Evolutionary conservation across 2,329 filamentous ascomycete genomes (phyloP).

Genomic region (Xylariales sp.): DNA sequence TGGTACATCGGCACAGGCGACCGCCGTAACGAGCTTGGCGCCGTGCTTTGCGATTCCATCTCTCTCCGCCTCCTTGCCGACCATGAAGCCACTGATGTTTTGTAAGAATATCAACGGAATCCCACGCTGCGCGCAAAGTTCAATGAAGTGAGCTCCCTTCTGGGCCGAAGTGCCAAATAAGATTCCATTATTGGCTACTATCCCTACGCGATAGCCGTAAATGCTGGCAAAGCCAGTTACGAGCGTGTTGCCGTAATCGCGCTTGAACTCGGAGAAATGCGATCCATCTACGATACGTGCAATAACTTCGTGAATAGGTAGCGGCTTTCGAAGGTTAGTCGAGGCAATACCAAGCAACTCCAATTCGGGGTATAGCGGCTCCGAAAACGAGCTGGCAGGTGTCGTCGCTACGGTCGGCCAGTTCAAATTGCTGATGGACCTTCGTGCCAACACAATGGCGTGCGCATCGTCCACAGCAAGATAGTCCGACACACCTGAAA

Average conservation of each 20-base stretch:
- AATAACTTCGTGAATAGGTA: conserved; percentile 86
- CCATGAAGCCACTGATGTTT: conserved; percentile 98
- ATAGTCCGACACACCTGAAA: conserved; percentile 93
- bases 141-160: conserved; percentile 96
- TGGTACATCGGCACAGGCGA: conserved; percentile 88
- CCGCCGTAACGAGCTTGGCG: conserved; percentile 92
- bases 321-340: conserved; percentile 80
- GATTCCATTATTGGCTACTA: conserved; percentile 94
- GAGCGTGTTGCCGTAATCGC: conserved; percentile 80
- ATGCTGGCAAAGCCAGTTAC: conserved; percentile 90
- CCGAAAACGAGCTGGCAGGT: conserved; percentile 49
- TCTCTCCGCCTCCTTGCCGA: conserved; percentile 84
- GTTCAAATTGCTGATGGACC: conserved; percentile 85
- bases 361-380: conserved; percentile 73
- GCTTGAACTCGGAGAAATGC: conserved; percentile 92
- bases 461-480: conserved; percentile 92
- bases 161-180: conserved; percentile 84
- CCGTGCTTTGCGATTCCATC: conserved; percentile 98
- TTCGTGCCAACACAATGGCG: conserved; percentile 77
- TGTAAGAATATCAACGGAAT: conserved; percentile 92
- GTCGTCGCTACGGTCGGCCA: conserved; percentile 57
- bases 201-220: conserved; percentile 85
- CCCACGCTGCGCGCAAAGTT: conserved; percentile 85
- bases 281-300: conserved; percentile 89
- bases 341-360: conserved; percentile 88